Base-by-base conservation (phyloP, 1,139 yeast genomes). In the Scheffersomyces segobiensis region DNA sequence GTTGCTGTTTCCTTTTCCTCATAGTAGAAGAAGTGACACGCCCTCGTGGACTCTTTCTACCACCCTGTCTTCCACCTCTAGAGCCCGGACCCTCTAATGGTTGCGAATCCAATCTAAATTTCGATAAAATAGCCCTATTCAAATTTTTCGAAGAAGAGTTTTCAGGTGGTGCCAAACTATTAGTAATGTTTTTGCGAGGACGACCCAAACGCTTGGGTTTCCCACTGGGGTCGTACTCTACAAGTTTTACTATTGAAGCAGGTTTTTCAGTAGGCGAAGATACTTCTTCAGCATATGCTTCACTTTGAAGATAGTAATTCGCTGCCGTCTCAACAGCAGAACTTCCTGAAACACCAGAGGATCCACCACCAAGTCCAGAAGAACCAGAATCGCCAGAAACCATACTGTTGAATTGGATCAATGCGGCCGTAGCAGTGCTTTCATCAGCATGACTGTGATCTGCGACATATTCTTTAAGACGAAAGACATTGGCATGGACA, bases 51-150 rank as follows among this genome's bases (percentile, higher is more conserved):
- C 62, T 58, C 48, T 67, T 64, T 51, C 68, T 58, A 1, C 62
- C 61, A 1, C 67, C 67, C 17, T 56, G 53, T 55, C 69, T 71
- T 1, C 83, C 83, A 2, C 83, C 83, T 14, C 83, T 67, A 2
- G 82, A 78, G 0, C 83, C 83, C 0, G 82, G 81, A 0, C 83
- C 83, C 57, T 72, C 77, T 0, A 79, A 64, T 0, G 83, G 83
- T 46, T 68, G 66, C 22, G 69, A 64, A 62, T 79, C 82, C 18
- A 79, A 67, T 22, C 82, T 62, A 57, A 79, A 79, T 61, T 72
- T 72, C 54, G 80, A 72, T 47, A 77, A 64, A 39, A 75, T 68
- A 12, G 82, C 68, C 55, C 74, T 73, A 48, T 70, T 72, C 55
- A 69, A 67, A 62, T 79, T 79, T 55, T 71, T 67, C 8, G 69